Evolutionary conservation across 805 yeast species (phyloP), one percentile per base, ranked within the genome.

Genomic region (Candida nonsorbophila): DNA sequence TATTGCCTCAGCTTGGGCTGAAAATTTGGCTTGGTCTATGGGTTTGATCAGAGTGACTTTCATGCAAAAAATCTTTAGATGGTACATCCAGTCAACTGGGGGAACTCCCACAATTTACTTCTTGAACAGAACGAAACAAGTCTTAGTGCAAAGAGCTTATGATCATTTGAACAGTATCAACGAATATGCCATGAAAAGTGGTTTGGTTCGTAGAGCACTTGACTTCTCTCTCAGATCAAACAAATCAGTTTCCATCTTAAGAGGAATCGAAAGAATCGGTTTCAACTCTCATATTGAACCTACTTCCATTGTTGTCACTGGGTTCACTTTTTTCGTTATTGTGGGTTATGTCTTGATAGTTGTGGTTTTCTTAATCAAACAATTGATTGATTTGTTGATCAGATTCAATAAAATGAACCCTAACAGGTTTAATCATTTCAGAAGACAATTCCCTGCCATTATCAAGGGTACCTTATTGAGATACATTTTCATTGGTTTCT

Each of bases 21-120:
- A 84, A 54, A 87, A 88, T 49, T 66, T 88, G 47, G 87, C 86
- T 16, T 88, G 97, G 97, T 84, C 95, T 2, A 84, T 88, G 83
- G 97, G 97, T 2, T 67, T 88, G 36, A 84, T 88, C 43, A 67
- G 80, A 51, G 72, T 83, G 22, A 46, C 49, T 3, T 88, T 87
- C 51, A 84, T 88, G 95, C 95, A 88, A 57, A 62, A 75, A 36
- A 79, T 84, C 38, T 80, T 84, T 54, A 66, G 90, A 44, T 84
- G 94, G 94, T 84, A 79, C 44, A 74, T 84, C 24, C 87, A 84
- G 51, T 60, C 92, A 16, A 87, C 97, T 1, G 97, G 97, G 27
- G 97, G 97, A 23, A 58, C 71, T 1, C 95, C 96, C 18, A 59
- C 83, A 4, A 66, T 80, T 23, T 77, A 79, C 47, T 60, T 84